phyloP scores from a whole-genome alignment of 2,329 filamentous ascomycete species.

The Aspergillus puulaauensis region DNA sequence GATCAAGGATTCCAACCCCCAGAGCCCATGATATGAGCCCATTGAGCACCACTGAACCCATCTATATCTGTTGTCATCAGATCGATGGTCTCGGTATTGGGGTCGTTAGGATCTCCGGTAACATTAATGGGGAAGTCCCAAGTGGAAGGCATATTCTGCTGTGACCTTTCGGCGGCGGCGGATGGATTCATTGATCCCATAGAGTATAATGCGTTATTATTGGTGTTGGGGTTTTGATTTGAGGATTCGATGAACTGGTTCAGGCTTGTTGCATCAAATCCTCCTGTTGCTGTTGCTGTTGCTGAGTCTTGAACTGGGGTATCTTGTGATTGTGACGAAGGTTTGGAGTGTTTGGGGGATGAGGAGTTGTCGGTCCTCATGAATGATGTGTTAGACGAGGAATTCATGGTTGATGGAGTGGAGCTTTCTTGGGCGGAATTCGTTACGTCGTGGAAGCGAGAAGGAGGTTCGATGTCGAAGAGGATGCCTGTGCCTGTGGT shows the following conservation, averaged over 20 bases:
- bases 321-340: background rate
- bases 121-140: conserved; percentile 29
- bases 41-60: conserved; percentile 34
- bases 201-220: conserved; percentile 15
- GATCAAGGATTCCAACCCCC: conserved; percentile 20
- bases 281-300: background rate
- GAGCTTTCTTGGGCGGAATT: conserved; percentile 12
- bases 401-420: conserved; percentile 7
- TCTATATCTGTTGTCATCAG: conserved; percentile 24
- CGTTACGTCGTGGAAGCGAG: conserved; percentile 27
- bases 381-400: conserved; percentile 6
- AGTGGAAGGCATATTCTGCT: conserved; percentile 24
- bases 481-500: conserved; percentile 11
- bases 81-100: conserved; percentile 17
- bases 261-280: background rate
- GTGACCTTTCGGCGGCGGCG: conserved; percentile 18
- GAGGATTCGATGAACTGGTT: conserved; percentile 16
- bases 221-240: conserved; percentile 1
- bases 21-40: conserved; percentile 31
- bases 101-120: conserved; percentile 8
- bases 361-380: conserved; percentile 8
- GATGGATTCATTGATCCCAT: conserved; percentile 18
- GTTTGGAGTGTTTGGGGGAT: conserved; percentile 12
- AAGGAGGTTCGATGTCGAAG: conserved; percentile 34
- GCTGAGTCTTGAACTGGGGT: background rate